Evolutionary conservation across 2,329 filamentous ascomycete species (phyloP).

Genomic region (Arthrinium phaeospermum): DNA sequence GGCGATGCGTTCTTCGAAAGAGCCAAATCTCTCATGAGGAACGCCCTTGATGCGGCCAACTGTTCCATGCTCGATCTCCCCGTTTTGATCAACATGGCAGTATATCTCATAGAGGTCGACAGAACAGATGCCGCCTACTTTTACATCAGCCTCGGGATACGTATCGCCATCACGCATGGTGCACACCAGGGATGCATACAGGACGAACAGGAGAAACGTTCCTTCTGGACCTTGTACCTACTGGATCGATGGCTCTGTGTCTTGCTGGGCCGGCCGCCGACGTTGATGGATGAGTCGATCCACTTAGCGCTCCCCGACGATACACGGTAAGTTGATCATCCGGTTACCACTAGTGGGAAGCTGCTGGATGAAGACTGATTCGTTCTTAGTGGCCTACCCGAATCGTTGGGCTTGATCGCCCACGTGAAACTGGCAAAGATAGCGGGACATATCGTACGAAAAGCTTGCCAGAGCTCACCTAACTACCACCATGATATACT

Average conservation of each 20-base stretch:
- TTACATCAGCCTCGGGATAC: constrained; percentile 53
- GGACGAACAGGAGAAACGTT: constrained; percentile 51
- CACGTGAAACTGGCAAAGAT: constrained; percentile 54
- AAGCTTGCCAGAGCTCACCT: constrained; percentile 50
- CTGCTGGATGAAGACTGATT: constrained; percentile 19
- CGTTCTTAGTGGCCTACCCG: constrained; percentile 46
- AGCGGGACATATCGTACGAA: constrained; percentile 54
- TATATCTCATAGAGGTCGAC: constrained; percentile 56
- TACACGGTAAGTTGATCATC: constrained; percentile 42
- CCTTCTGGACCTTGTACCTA: constrained; percentile 60
- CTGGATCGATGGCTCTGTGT: constrained; percentile 56
- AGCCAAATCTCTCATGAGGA: constrained; percentile 50
- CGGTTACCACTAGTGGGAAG: background rate
- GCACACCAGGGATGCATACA: constrained; percentile 48
- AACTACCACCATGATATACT: constrained; percentile 31
- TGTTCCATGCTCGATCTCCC: constrained; percentile 51
- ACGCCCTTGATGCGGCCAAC: constrained; percentile 51
- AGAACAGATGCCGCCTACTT: constrained; percentile 55
- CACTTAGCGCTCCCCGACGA: constrained; percentile 47
- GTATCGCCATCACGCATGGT: constrained; percentile 55
- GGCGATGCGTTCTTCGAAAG: constrained; percentile 53
- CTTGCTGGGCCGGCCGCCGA: constrained; percentile 55
- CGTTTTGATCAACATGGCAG: constrained; percentile 51
- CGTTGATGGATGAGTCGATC: constrained; percentile 54
- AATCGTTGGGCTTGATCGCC: constrained; percentile 49